These are phyloP conservation scores for Phytophthora gonapodyides DNA, from an alignment of 352 stramenopile genomes.

Conservation along the genomic window DNA sequence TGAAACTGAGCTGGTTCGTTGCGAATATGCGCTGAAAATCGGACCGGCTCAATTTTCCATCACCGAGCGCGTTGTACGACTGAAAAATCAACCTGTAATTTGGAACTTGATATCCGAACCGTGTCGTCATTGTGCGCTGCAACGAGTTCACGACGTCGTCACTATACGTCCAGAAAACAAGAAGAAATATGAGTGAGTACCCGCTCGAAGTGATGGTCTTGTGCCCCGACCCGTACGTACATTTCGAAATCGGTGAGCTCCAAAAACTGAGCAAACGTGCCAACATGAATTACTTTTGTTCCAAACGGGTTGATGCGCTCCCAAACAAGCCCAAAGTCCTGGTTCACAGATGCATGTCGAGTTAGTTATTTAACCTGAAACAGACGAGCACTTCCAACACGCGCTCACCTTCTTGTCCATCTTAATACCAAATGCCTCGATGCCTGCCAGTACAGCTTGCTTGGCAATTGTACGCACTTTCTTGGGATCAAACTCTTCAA, in stretches of 20 bases:
- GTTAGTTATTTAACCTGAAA: not conserved
- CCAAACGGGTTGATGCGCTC: constrained; percentile 68
- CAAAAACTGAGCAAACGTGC: constrained; percentile 65
- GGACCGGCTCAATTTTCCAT: constrained; percentile 64
- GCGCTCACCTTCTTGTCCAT: constrained; percentile 68
- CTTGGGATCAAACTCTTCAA: constrained; percentile 80
- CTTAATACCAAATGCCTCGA: constrained; percentile 77
- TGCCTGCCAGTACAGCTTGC: constrained; percentile 49
- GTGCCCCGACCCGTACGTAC: constrained; percentile 23
- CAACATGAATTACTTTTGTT: constrained; percentile 61
- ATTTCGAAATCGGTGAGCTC: constrained; percentile 81
- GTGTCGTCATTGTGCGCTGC: constrained; percentile 71
- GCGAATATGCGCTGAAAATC: constrained; percentile 81
- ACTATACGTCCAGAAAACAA: constrained; percentile 29
- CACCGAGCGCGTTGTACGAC: constrained; percentile 69
- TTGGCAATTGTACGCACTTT: constrained; percentile 55
- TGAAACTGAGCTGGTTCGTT: constrained; percentile 71
- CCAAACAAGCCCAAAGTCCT: constrained; percentile 74
- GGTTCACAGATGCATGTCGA: constrained; percentile 1
- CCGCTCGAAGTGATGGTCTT: constrained; percentile 9
- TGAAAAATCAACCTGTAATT: constrained; percentile 84
- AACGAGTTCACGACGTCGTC: constrained; percentile 68
- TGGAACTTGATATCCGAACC: constrained; percentile 57
- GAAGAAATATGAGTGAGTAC: not conserved
- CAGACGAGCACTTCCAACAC: not conserved